phyloP scores from a whole-genome alignment of 2,329 filamentous ascomycete genomes.

The Scleromitrula shiraiana region DNA sequence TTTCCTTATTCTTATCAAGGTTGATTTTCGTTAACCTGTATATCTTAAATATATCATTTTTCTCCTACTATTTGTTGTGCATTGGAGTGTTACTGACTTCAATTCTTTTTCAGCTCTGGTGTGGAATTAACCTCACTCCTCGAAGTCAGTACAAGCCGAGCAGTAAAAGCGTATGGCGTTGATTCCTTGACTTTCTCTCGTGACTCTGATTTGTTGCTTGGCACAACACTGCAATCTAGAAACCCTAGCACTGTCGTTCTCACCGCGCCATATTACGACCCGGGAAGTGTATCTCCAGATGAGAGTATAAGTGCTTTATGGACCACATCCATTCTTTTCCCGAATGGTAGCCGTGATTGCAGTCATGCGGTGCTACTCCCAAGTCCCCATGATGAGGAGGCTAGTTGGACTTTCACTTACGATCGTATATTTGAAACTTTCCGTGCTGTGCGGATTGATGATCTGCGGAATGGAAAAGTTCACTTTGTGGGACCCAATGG shows the following conservation, averaged over 20 bases:
- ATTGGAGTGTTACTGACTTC: neutral
- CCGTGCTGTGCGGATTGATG: constrained; percentile 66
- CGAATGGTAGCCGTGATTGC: constrained; percentile 70
- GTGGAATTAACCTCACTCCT: constrained; percentile 78
- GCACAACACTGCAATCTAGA: constrained; percentile 59
- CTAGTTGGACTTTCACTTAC: constrained; percentile 70
- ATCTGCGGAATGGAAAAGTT: constrained; percentile 66
- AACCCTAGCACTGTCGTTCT: constrained; percentile 67
- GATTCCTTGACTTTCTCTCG: constrained; percentile 68
- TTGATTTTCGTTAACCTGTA: neutral
- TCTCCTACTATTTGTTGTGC: neutral
- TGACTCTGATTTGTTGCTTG: constrained; percentile 70
- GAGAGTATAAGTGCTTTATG: constrained; percentile 67
- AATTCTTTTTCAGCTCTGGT: constrained; percentile 40
- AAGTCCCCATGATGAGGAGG: constrained; percentile 44
- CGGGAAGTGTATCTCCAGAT: constrained; percentile 55
- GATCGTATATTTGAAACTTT: constrained; percentile 72
- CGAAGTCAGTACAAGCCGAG: constrained; percentile 52
- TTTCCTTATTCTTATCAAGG: neutral
- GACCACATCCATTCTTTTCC: constrained; percentile 81
- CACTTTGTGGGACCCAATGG: constrained; percentile 69
- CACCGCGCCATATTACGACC: constrained; percentile 66
- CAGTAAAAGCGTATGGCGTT: constrained; percentile 71
- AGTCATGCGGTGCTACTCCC: constrained; percentile 65
- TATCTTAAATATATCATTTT: no score